phyloP scores from a whole-genome alignment of 2,329 filamentous ascomycete species.

The Scopulariopsis brevicaulis region DNA sequence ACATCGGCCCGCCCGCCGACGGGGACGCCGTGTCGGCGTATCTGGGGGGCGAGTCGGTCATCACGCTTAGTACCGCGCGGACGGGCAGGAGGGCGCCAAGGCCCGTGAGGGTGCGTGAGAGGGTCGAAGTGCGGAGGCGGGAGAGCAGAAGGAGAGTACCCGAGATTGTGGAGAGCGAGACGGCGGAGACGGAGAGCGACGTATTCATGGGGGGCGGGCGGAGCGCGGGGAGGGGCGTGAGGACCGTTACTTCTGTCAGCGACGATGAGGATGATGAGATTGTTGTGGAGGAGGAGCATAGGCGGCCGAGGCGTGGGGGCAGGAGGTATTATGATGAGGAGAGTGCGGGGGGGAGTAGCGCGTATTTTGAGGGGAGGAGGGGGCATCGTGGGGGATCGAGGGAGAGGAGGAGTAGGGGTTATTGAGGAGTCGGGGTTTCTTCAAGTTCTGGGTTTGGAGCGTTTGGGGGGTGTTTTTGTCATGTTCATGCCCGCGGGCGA shows the following conservation, averaged over 20 bases:
- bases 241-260: constrained; percentile 12
- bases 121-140: constrained; percentile 6
- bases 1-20: constrained; percentile 23
- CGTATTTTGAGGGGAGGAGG: not conserved
- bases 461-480: not conserved
- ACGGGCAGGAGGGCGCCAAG: constrained; percentile 3
- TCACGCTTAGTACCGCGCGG: constrained; percentile 8
- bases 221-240: not conserved
- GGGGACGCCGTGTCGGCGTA: constrained; percentile 7
- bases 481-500: not conserved
- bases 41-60: constrained; percentile 11
- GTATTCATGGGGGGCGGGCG: constrained; percentile 8
- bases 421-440: not conserved
- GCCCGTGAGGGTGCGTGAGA: constrained; percentile 5
- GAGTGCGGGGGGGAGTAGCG: constrained; percentile 10
- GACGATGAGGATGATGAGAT: constrained; percentile 24
- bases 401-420: not conserved
- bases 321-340: constrained; percentile 9
- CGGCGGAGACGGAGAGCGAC: constrained; percentile 7
- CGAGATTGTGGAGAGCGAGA: constrained; percentile 14
- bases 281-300: constrained; percentile 21
- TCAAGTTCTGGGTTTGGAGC: not conserved
- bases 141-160: constrained; percentile 17
- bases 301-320: constrained; percentile 9
- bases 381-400: not conserved